Conservation (phyloP, 768 basidiomycete species). For the Suillus bovinus region DNA sequence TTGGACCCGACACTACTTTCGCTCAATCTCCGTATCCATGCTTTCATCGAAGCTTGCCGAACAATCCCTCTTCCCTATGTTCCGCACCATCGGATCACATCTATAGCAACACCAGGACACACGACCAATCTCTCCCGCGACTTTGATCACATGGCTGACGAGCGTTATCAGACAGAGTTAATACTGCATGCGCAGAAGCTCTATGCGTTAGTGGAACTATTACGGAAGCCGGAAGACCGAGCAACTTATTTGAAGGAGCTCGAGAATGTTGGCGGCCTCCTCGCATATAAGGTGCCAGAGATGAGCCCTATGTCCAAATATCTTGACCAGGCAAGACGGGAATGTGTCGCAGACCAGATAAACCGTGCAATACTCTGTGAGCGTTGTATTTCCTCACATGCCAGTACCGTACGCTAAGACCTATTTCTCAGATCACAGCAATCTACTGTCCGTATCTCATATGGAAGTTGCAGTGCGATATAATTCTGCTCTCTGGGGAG, state of each 20-base stretch:
- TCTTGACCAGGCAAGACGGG: conserved; percentile 72
- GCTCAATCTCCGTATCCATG: conserved; percentile 84
- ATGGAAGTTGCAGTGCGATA: conserved; percentile 69
- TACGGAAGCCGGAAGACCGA: conserved; percentile 57
- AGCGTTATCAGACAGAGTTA: conserved; percentile 46
- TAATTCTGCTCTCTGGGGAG: conserved; percentile 60
- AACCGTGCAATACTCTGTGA: conserved; percentile 82
- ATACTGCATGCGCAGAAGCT: conserved; percentile 67
- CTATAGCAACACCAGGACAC: conserved; percentile 13
- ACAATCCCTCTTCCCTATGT: conserved; percentile 60
- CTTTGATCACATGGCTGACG: conserved; percentile 32
- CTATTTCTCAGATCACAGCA: conserved; percentile 46
- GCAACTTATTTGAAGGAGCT: conserved; percentile 69
- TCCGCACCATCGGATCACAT: conserved; percentile 19
- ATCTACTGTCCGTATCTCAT: conserved; percentile 53
- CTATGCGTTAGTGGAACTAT: conserved; percentile 55
- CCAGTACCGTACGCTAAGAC: neutral
- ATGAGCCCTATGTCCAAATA: conserved; percentile 75
- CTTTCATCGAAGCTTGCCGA: conserved; percentile 85
- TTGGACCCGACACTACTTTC: conserved; percentile 72
- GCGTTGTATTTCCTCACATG: conserved; percentile 28
- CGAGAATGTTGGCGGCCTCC: conserved; percentile 68
- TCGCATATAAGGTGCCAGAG: conserved; percentile 85
- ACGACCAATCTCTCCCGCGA: conserved; percentile 26
- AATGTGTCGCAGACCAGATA: conserved; percentile 84